Conservation (phyloP, 1,284 basidiomycete genomes). For the Tremellales sp. region DNA sequence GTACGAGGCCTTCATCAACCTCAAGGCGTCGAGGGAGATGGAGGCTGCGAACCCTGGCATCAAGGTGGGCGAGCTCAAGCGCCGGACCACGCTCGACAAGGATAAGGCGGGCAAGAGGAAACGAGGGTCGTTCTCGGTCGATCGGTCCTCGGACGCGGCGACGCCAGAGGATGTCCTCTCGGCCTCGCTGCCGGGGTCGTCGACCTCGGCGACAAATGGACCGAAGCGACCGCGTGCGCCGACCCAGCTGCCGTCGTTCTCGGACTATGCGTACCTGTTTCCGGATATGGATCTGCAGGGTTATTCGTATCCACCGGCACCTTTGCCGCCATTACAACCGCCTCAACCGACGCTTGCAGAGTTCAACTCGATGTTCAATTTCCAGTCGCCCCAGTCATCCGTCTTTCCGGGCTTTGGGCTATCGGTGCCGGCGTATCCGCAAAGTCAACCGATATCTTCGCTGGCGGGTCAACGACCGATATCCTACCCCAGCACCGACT, state of each 20-base stretch:
- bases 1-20: slow-evolving; percentile 72
- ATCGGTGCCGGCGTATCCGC: slow-evolving; percentile 1
- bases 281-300: slow-evolving; percentile 18
- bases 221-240: neutral
- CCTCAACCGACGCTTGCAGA: neutral
- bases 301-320: neutral
- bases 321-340: neutral
- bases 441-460: too few relatives aligned
- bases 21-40: slow-evolving; percentile 45
- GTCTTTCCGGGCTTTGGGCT: slow-evolving; percentile 6
- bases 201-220: neutral
- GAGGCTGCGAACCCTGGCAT: slow-evolving; percentile 35
- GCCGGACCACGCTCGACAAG: slow-evolving; percentile 1
- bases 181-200: neutral
- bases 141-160: too few relatives aligned
- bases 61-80: slow-evolving; percentile 21
- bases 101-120: slow-evolving; percentile 27
- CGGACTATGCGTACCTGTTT: slow-evolving; percentile 28
- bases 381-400: neutral
- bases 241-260: slow-evolving; percentile 1
- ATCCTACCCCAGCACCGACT: too few relatives aligned
- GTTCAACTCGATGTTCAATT: neutral
- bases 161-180: neutral
- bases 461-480: too few relatives aligned
- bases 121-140: slow-evolving; percentile 10